Conservation (phyloP, 2,329 filamentous ascomycete genomes). For the Trichoderma polysporum region DNA sequence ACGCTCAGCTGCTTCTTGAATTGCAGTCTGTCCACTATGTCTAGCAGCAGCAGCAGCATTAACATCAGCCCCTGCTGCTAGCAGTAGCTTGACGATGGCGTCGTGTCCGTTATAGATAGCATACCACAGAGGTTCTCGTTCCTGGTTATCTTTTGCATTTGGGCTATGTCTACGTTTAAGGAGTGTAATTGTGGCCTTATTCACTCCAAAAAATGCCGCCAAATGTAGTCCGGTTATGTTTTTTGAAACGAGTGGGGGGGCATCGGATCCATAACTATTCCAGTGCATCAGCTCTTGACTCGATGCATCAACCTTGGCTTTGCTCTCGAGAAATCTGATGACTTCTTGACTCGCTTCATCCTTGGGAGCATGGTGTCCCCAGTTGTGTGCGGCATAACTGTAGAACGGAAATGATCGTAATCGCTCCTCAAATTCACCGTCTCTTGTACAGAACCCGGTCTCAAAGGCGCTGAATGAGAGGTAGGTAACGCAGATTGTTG, state of each 20-base stretch:
- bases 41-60: no score
- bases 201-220: background rate
- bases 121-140: background rate
- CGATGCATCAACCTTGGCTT: background rate
- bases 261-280: background rate
- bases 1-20: no score
- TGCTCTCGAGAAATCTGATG: background rate
- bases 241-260: no score
- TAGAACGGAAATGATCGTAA: background rate
- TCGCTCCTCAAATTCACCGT: background rate
- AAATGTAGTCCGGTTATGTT: background rate
- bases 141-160: background rate
- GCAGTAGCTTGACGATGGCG: background rate
- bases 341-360: background rate
- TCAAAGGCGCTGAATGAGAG: background rate
- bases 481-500: background rate
- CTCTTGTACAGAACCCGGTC: background rate
- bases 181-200: background rate
- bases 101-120: background rate
- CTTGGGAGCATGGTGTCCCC: background rate
- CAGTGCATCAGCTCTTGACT: background rate
- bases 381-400: background rate
- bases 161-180: background rate
- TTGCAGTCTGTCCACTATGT: no score
- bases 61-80: background rate